Percentiles rank a stretch among this genome's conserved stretches.
These are phyloP conservation scores for Stentor roeselii DNA, from an alignment of 73 alveolate genomes.

Conservation along the genomic window DNA sequence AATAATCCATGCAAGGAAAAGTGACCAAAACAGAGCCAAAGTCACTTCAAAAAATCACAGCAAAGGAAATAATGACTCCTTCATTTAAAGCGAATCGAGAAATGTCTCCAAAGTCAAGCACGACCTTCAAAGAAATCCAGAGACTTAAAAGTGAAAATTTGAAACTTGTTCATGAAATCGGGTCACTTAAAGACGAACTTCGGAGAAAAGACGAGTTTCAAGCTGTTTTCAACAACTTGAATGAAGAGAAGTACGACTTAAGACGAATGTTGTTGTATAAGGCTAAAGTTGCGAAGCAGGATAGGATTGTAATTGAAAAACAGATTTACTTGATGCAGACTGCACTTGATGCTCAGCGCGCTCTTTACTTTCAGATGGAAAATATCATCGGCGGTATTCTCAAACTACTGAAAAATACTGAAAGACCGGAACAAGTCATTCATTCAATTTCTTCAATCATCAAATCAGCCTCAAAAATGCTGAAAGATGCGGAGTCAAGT, in stretches of 20 bases:
- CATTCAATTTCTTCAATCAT: background rate
- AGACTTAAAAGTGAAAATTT: background rate
- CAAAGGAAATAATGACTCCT: background rate
- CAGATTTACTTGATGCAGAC: background rate
- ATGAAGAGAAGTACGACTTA: background rate
- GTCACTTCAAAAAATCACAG: background rate
- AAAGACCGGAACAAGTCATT: background rate
- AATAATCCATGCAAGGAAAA: background rate
- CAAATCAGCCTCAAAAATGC: background rate
- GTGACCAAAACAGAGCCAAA: background rate
- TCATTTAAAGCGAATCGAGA: background rate
- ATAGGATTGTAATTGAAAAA: background rate
- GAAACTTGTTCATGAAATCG: background rate
- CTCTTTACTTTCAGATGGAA: constrained; percentile 12
- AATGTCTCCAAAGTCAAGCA: background rate
- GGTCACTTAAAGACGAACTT: background rate
- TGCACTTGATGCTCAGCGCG: constrained; percentile 8
- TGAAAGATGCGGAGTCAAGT: constrained; percentile 2
- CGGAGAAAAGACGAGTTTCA: background rate
- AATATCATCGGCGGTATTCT: background rate
- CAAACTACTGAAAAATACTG: background rate
- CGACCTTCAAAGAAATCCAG: background rate
- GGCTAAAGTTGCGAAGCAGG: constrained; percentile 12
- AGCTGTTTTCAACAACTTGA: background rate
- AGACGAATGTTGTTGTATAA: background rate